Conservation (phyloP, 2,329 filamentous ascomycete genomes). For the Alternaria alternata region DNA sequence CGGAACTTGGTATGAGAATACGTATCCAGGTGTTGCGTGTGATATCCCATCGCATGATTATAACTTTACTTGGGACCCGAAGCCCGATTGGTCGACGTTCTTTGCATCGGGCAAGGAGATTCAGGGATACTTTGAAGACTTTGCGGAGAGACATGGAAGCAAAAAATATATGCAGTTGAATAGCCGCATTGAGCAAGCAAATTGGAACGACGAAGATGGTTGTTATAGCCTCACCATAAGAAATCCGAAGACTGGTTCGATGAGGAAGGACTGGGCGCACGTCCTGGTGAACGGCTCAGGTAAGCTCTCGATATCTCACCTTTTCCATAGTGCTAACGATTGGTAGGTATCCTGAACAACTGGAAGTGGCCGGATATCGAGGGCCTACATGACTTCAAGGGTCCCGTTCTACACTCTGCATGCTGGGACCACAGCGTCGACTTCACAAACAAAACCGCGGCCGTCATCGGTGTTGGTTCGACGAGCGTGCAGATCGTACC, state of each 20-base stretch:
- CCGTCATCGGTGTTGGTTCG: constrained; percentile 46
- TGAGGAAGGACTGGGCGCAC: constrained; percentile 48
- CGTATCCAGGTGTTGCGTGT: constrained; percentile 46
- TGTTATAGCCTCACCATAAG: constrained; percentile 52
- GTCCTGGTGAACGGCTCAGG: constrained; percentile 57
- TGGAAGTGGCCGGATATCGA: constrained; percentile 57
- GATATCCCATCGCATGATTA: constrained; percentile 62
- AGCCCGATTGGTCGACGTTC: constrained; percentile 63
- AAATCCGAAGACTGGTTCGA: constrained; percentile 44
- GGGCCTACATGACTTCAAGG: constrained; percentile 54
- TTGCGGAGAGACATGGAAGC: constrained; percentile 66
- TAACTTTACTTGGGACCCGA: constrained; percentile 68
- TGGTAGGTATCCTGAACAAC: constrained; percentile 54
- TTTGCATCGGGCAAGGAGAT: constrained; percentile 60
- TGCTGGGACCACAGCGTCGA: constrained; percentile 53
- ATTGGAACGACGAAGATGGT: constrained; percentile 55
- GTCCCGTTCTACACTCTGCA: constrained; percentile 55
- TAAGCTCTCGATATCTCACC: constrained; percentile 3
- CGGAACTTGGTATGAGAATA: constrained; percentile 48
- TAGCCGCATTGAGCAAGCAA: constrained; percentile 54
- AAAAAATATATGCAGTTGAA: constrained; percentile 58
- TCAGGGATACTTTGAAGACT: constrained; percentile 58
- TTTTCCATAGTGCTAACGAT: constrained; percentile 44
- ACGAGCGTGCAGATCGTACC: constrained; percentile 50
- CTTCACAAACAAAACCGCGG: constrained; percentile 40